Percentiles rank a stretch among this genome's conserved stretches.
phyloP scores from a whole-genome alignment of 1,284 basidiomycete genomes.

The Marasmius oreades region DNA sequence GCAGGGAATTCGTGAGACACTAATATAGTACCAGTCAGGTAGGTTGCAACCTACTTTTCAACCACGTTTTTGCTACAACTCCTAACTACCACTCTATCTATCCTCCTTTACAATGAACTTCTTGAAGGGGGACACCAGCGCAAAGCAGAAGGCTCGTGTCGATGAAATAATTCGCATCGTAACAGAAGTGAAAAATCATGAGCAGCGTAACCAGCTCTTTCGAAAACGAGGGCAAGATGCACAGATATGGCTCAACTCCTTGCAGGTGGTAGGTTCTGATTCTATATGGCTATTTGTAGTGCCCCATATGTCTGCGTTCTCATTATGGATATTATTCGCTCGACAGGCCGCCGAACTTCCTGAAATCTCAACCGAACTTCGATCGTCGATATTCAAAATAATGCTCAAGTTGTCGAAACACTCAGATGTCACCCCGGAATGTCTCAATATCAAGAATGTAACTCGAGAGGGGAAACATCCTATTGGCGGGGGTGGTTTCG shows the following conservation, averaged over 20 bases:
- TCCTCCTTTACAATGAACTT: too few relatives aligned
- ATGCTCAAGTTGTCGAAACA: not conserved
- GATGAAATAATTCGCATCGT: too few relatives aligned
- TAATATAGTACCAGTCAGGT: too few relatives aligned
- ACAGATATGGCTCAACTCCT: not conserved
- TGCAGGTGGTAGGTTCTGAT: not conserved
- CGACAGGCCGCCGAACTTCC: not conserved
- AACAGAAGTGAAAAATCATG: too few relatives aligned
- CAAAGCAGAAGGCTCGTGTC: too few relatives aligned
- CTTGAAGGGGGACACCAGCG: too few relatives aligned
- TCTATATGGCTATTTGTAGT: not conserved
- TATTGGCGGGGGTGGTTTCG: constrained; percentile 3
- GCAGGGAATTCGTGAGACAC: too few relatives aligned
- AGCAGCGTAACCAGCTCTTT: not conserved
- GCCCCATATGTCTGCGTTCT: too few relatives aligned
- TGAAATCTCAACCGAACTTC: not conserved
- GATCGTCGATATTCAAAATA: not conserved
- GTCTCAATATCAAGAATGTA: not conserved
- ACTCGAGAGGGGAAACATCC: not conserved
- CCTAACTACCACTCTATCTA: too few relatives aligned
- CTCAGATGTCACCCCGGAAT: not conserved
- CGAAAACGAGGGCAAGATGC: not conserved
- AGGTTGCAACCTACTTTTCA: too few relatives aligned
- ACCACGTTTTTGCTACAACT: too few relatives aligned
- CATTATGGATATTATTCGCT: too few relatives aligned